phyloP scores from a whole-genome alignment of 768 basidiomycete genomes.

The Leucosporidium scottii region DNA sequence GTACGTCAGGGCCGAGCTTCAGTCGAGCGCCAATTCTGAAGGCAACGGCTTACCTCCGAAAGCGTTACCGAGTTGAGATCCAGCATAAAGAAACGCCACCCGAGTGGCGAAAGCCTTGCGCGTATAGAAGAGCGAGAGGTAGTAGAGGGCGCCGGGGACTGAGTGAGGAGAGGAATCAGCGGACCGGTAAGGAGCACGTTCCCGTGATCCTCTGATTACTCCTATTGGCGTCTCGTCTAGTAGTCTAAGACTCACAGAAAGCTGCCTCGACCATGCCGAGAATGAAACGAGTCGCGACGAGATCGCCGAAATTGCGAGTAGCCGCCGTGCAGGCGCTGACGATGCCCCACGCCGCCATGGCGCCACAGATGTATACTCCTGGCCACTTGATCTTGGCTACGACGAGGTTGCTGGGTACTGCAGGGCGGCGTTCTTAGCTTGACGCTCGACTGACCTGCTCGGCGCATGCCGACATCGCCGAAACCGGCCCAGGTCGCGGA shows the following conservation, averaged over 20 bases:
- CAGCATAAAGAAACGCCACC: neutral
- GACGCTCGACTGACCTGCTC: too few relatives aligned
- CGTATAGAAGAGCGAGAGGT: conserved; percentile 35
- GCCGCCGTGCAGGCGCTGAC: conserved; percentile 37
- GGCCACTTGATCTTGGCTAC: conserved; percentile 37
- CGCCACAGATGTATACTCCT: conserved; percentile 37
- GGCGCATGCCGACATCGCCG: too few relatives aligned
- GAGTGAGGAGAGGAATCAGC: too few relatives aligned
- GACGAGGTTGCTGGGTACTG: conserved; percentile 40
- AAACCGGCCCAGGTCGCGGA: too few relatives aligned
- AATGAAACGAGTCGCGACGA: conserved; percentile 35
- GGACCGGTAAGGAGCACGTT: too few relatives aligned
- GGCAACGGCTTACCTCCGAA: conserved; percentile 5
- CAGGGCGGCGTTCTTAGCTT: too few relatives aligned
- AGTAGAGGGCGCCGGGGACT: conserved; percentile 39
- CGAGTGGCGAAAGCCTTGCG: conserved; percentile 6
- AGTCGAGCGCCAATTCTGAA: too few relatives aligned
- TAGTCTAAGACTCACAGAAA: conserved; percentile 18
- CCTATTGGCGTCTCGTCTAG: too few relatives aligned
- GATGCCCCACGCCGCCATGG: conserved; percentile 34
- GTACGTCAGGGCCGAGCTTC: neutral
- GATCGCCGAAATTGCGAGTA: conserved; percentile 32
- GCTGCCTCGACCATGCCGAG: conserved; percentile 36
- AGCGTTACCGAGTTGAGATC: conserved; percentile 1
- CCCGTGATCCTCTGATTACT: too few relatives aligned